Evolutionary conservation across 108 stramenopile genomes (phyloP), one percentile per base, ranked within the genome.

Genomic region (Parietichytrium sp.): DNA sequence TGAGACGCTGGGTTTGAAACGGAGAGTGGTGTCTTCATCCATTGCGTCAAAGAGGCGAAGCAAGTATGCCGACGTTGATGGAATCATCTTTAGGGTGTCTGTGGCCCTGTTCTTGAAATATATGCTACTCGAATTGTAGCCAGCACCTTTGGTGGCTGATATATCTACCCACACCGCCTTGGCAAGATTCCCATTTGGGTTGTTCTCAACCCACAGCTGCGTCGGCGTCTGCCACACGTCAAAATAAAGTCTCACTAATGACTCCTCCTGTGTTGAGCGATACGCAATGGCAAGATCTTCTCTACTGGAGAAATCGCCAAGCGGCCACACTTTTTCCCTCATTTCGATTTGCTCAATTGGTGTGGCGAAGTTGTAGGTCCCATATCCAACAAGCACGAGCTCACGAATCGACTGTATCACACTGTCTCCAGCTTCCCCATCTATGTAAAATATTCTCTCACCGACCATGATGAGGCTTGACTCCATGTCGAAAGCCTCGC

Each of bases 281-380:
- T 72, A 72, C 23, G 61, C 61, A 20, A 45, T 45, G 8, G 61
- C 33, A 20, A 72, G 61, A n/a, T 72, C 61, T 6, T 23, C n/a
- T 8, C 61, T 33, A 42, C 61, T 72, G 38, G 23, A n/a, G 20
- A 72, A 72, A 12, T 33, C 38, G 6, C 61, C 61, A 25, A 38
- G 36, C 6, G 61, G 61, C 61, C 61, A 72, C 6, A 10, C 38
- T 33, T 42, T 42, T 27, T 72, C 61, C n/a, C 61, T 16, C 6
- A 10, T 33, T 47, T 25, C n/a, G 20, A 72, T 72, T 27, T 72
- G 61, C 8, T 36, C 42, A 10, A 10, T 31, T 47, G 20, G 38
- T 2, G 18, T 10, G 6, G 20, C 61, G 20, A 72, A 72, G 42
- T 72, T 72, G 7, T 45, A n/a, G 61, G 10, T 20, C 13, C 61